Percentiles rank a stretch among this genome's conserved stretches.
phyloP scores from a whole-genome alignment of 2,329 filamentous ascomycete genomes.

The Colletotrichum filicis region DNA sequence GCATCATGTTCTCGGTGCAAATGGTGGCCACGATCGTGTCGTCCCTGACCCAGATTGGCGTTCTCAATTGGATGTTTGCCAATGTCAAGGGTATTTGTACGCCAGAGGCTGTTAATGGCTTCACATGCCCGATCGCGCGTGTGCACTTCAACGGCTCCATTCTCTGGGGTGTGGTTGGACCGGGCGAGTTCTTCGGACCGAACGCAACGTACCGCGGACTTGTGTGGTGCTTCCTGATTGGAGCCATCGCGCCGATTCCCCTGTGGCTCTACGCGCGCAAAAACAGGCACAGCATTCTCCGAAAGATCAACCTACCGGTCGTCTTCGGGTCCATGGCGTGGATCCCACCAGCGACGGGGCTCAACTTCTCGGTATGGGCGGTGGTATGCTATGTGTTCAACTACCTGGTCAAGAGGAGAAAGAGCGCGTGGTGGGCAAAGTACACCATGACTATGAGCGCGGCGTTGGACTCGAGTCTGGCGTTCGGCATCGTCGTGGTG shows the following conservation, averaged over 20 bases:
- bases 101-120: slow-evolving; percentile 82
- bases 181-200: slow-evolving; percentile 82
- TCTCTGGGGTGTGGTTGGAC: slow-evolving; percentile 89
- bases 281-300: slow-evolving; percentile 69
- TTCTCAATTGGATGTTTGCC: slow-evolving; percentile 90
- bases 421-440: slow-evolving; percentile 85
- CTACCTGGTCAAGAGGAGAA: slow-evolving; percentile 75
- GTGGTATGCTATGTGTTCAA: slow-evolving; percentile 90
- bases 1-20: slow-evolving; percentile 83
- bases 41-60: slow-evolving; percentile 82
- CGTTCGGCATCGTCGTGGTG: slow-evolving; percentile 83
- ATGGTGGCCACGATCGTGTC: slow-evolving; percentile 81
- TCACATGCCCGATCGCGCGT: slow-evolving; percentile 86
- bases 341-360: slow-evolving; percentile 87
- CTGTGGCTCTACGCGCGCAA: slow-evolving; percentile 78
- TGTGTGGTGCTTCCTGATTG: slow-evolving; percentile 85
- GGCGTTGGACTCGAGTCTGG: slow-evolving; percentile 83
- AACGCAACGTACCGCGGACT: slow-evolving; percentile 79
- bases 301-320: slow-evolving; percentile 84
- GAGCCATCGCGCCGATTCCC: slow-evolving; percentile 77
- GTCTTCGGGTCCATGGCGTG: slow-evolving; percentile 85
- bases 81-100: slow-evolving; percentile 84
- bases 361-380: slow-evolving; percentile 91
- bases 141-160: slow-evolving; percentile 94
- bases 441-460: slow-evolving; percentile 91